Base-by-base conservation (phyloP, 768 basidiomycete genomes). In the Naganishia antarctica region DNA sequence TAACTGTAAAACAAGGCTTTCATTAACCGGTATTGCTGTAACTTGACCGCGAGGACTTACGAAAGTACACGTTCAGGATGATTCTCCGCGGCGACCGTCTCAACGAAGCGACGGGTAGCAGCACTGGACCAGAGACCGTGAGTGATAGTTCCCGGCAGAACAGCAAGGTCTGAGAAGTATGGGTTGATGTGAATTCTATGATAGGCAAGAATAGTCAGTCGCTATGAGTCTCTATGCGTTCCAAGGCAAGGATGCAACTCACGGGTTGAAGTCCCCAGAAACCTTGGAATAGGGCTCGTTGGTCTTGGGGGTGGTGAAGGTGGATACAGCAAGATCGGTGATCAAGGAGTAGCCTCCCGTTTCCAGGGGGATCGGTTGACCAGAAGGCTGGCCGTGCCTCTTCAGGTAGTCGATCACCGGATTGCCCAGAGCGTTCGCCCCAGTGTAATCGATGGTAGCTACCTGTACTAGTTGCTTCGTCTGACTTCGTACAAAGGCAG, bases 51-150 rank as follows among this genome's bases (percentile, higher is more conserved):
- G 68, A 46, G 61, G 16, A 84, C 89, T 77, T 77, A 91, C 86
- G 87, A 83, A 64, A 89, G 80, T 47, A 99, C 93, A 67, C 96
- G 87, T 65, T 91, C 87, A 0, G 93, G 91, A 69, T 87, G 83
- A 62, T 92, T 94, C 78, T 93, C 86, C 13, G 94, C 96, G 43
- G 90, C 93, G 61, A 93, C 85, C 63, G 85, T 93, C 80, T 99
- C 96, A 63, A 98, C 85, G 72, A 87, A 92, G 49, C 87, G 85
- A 66, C 96, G 84, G 12, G 92, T 93, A 9, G 93, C 92, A 51
- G 96, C 96, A 70, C 89, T 91, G 1, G 91, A 87, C 90, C 91
- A 97, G 80, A 98, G 85, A 60, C 96, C 96, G 73, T 98, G 96
- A 3, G 96, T 97, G 73, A 99, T 98, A 11, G 96, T 99, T 15